Percentiles rank a stretch among this genome's conserved stretches.
These are phyloP conservation scores for Puya raimondii DNA, from an alignment of 176 grass and related monocot species.

Conservation along the genomic window DNA sequence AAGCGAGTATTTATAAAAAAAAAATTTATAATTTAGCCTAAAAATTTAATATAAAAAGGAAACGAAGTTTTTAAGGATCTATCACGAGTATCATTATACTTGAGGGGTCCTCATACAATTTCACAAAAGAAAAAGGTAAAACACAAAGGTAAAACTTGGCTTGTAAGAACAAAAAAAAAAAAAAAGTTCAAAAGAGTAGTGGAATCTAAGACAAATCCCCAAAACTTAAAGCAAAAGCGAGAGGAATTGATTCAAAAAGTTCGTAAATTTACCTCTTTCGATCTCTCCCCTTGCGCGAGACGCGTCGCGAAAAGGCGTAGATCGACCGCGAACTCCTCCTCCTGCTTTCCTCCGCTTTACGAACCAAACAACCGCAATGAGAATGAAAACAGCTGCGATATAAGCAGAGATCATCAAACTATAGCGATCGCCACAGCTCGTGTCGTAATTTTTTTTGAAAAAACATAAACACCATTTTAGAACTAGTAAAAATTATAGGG, in stretches of 20 bases:
- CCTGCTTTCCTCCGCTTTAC: constrained; percentile 11
- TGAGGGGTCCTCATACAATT: not conserved
- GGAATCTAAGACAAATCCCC: not conserved
- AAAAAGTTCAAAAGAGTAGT: not conserved
- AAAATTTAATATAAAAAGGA: no score
- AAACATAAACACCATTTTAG: not conserved
- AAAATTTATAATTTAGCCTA: no score
- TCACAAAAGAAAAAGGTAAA: not conserved
- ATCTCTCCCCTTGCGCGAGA: constrained; percentile 11
- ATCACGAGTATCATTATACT: no score
- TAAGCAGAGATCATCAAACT: constrained; percentile 24
- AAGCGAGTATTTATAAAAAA: no score
- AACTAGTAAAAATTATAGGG: no score
- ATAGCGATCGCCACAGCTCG: not conserved
- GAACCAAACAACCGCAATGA: constrained; percentile 24
- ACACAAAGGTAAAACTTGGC: constrained; percentile 20
- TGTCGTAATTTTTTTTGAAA: not conserved
- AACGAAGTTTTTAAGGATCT: no score
- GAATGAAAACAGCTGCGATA: constrained; percentile 16
- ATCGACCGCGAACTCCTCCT: constrained; percentile 16
- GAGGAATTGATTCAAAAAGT: not conserved
- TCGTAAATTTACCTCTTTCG: constrained; percentile 31
- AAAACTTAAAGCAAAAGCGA: not conserved
- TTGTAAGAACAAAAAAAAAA: constrained; percentile 22
- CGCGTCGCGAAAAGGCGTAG: constrained; percentile 18